Percentiles rank a stretch among this genome's conserved stretches.
These are phyloP conservation scores for Metschnikowia drakensbergensis DNA, from an alignment of 805 yeast genomes.

Conservation along the genomic window DNA sequence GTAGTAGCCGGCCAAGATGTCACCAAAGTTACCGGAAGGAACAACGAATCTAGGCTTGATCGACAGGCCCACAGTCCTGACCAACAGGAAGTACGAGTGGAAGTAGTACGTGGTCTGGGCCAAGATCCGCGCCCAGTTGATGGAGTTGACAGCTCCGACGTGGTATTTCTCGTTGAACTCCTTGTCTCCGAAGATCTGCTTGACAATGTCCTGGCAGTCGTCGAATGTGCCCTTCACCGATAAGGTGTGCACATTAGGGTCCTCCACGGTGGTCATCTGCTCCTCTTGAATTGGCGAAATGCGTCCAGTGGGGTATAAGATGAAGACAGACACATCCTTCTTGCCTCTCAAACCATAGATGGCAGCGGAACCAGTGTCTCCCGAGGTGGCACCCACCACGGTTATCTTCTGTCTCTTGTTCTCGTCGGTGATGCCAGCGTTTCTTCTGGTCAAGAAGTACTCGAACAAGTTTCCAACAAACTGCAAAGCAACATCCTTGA, in stretches of 20 bases:
- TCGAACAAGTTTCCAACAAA: slow-evolving; percentile 97
- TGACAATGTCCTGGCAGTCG: slow-evolving; percentile 96
- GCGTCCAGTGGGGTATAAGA: slow-evolving; percentile 94
- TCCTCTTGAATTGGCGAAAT: slow-evolving; percentile 97
- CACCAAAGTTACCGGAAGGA: slow-evolving; percentile 98
- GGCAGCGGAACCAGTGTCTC: slow-evolving; percentile 99
- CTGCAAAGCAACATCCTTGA: slow-evolving; percentile 97
- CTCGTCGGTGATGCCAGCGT: slow-evolving; percentile 45
- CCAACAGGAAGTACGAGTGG: slow-evolving; percentile 78
- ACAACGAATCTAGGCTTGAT: slow-evolving; percentile 76
- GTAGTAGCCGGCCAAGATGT: slow-evolving; percentile 92
- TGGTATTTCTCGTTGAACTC: slow-evolving; percentile 88
- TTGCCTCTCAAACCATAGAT: slow-evolving; percentile 96
- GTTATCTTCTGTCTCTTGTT: slow-evolving; percentile 76
- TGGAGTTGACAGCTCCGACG: slow-evolving; percentile 96
- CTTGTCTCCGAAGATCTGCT: slow-evolving; percentile 83
- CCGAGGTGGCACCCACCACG: slow-evolving; percentile 98
- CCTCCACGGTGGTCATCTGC: slow-evolving; percentile 97
- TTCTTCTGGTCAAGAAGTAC: slow-evolving; percentile 77
- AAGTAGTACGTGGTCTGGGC: slow-evolving; percentile 98
- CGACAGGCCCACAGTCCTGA: slow-evolving; percentile 28
- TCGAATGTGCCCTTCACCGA: slow-evolving; percentile 96
- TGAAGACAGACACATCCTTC: slow-evolving; percentile 96
- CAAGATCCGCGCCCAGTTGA: slow-evolving; percentile 97
- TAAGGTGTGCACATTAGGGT: slow-evolving; percentile 87